phyloP scores from a whole-genome alignment of 345 rosid species.

The Microthlaspi erraticum region DNA sequence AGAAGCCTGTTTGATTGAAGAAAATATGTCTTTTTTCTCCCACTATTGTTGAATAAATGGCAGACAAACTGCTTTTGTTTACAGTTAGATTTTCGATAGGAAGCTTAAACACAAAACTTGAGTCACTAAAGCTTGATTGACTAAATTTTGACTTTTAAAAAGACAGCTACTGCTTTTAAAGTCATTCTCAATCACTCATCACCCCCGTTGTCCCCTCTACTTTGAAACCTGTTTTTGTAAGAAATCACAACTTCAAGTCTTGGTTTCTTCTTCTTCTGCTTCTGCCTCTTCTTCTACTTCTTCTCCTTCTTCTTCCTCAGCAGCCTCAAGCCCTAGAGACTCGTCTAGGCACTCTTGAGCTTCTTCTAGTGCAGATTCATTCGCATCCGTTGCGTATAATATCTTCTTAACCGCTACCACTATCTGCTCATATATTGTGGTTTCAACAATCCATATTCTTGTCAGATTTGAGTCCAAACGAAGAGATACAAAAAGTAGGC shows the following conservation, averaged over 20 bases:
- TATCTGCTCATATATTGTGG: constrained; percentile 55
- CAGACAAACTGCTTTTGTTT: too few species aligned
- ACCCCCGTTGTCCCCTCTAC: constrained; percentile 25
- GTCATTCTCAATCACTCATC: too few species aligned
- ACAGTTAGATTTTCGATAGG: too few species aligned
- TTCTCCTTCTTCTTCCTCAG: constrained; percentile 36
- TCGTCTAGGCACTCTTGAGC: constrained; percentile 70
- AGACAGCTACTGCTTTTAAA: too few species aligned
- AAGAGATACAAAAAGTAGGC: background rate
- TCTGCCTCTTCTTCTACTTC: constrained; percentile 5
- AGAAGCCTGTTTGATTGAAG: too few species aligned
- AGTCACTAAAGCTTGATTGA: too few species aligned
- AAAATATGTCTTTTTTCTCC: too few species aligned
- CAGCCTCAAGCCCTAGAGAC: constrained; percentile 46
- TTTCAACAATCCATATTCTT: constrained; percentile 22
- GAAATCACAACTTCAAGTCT: constrained; percentile 26
- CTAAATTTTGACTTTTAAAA: too few species aligned
- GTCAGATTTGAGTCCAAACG: constrained; percentile 1
- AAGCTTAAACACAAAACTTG: too few species aligned
- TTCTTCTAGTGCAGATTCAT: constrained; percentile 80
- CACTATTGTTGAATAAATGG: too few species aligned
- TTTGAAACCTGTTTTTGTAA: constrained; percentile 14
- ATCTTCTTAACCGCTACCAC: constrained; percentile 82
- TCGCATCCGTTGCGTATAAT: constrained; percentile 81
- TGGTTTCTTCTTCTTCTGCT: constrained; percentile 22